Evolutionary conservation across 2,329 filamentous ascomycete species (phyloP), one percentile per base, ranked within the genome.

Genomic region (Colletotrichum paranaense): DNA sequence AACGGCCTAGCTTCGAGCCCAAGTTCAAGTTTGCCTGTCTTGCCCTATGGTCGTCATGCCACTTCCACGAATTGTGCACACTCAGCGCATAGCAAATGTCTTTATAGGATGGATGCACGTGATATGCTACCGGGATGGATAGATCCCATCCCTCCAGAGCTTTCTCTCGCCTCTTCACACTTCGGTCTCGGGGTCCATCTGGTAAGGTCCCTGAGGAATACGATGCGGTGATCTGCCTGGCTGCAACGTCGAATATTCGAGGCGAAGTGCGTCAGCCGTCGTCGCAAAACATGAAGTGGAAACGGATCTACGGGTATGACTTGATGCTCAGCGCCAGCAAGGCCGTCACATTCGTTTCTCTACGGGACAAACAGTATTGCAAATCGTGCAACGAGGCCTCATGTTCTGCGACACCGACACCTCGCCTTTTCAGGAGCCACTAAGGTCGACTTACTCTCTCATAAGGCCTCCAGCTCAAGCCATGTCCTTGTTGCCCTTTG

Each of bases 361-460:
- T 6, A 14, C 19, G 38, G 32, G 32, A 52, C 65, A 64, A 58
- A 64, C 58, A 59, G 59, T 52, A 69, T 52, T 59, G 59, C 65
- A 68, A 68, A 72, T 63, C 59, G 53, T 68, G 64, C 55, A 62
- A 35, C 64, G 55, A 52, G 57, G 19, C 68, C 52, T 19, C 30
- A 42, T 35, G 24, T 49, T 38, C 65, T 57, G 46, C 60, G 58
- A 58, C 52, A 19, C 58, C 60, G 58, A 58, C 52, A 19, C 57
- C 22, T 72, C 53, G 11, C 35, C 32, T 28, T 24, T 24, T n/a
- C 30, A 9, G 32, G 19, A 19, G 28, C 30, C 49, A n/a, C 8
- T n/a, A 22, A 46, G 49, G 24, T 26, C 59, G 35, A 26, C 38
- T 68, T 64, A 46, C 52, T 46, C 52, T 49, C 16, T n/a, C 14